These are phyloP conservation scores for Fusarium hostae DNA, from an alignment of 2,329 filamentous ascomycete species.

Conservation along the genomic window DNA sequence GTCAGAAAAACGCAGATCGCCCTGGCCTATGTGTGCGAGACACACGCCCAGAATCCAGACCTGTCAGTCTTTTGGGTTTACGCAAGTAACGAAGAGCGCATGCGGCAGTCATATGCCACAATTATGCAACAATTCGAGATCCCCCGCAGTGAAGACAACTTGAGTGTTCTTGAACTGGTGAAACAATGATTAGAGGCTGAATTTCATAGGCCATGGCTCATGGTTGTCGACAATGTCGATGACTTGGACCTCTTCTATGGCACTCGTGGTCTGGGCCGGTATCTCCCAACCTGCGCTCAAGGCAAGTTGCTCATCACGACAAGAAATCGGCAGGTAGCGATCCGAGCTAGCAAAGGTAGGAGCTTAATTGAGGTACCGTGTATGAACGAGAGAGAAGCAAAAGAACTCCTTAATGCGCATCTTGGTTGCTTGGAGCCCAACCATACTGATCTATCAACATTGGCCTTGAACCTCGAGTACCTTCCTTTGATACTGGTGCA, in stretches of 20 bases:
- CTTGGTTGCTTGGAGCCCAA: rapidly evolving
- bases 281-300: neutral
- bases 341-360: neutral
- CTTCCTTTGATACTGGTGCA: neutral
- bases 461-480: neutral
- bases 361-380: neutral
- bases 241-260: neutral
- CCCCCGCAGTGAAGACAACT: neutral
- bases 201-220: neutral
- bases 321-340: neutral
- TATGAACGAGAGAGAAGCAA: neutral
- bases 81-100: neutral
- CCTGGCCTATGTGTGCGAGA: neutral
- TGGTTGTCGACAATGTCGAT: neutral
- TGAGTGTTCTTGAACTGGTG: neutral
- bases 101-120: neutral
- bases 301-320: neutral
- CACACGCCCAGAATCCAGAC: rapidly evolving
- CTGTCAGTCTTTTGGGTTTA: neutral
- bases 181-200: neutral
- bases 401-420: rapidly evolving
- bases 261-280: rapidly evolving
- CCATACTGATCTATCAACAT: rapidly evolving
- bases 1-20: neutral
- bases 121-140: neutral